Percentiles rank a stretch among this genome's conserved stretches.
These are phyloP conservation scores for Fraxinus cuspidata DNA, from an alignment of 257 asterid species.

Conservation along the genomic window DNA sequence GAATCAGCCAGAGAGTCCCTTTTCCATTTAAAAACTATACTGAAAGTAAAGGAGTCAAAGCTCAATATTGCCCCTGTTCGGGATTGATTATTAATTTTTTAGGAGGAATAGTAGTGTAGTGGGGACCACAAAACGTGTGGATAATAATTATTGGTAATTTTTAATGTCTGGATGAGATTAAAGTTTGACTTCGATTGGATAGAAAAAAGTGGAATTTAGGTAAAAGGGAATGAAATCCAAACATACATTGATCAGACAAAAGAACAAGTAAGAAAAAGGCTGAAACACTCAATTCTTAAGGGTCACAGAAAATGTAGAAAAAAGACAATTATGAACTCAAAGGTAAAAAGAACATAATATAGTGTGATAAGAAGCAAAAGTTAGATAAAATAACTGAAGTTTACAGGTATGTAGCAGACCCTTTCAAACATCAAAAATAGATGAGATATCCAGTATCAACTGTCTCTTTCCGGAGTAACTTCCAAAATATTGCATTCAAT, in stretches of 20 bases:
- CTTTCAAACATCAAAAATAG: background rate
- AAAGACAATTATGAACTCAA: background rate
- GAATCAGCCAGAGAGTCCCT: background rate
- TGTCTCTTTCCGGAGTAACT: background rate
- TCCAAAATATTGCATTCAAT: background rate
- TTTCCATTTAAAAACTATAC: background rate
- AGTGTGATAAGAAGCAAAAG: background rate
- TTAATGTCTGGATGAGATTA: too few relatives aligned
- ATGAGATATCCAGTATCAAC: background rate
- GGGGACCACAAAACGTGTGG: too few relatives aligned
- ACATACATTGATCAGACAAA: background rate
- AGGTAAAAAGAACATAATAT: background rate
- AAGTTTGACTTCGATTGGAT: too few relatives aligned
- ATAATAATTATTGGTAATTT: too few relatives aligned
- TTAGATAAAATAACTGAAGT: constrained; percentile 3
- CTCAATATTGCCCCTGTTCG: background rate
- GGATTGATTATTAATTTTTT: too few relatives aligned
- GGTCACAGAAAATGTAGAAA: background rate
- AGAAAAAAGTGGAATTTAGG: too few relatives aligned
- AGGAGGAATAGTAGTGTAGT: too few relatives aligned
- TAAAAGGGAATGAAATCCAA: too few relatives aligned
- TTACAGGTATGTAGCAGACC: background rate
- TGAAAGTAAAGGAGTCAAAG: background rate
- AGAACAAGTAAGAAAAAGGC: background rate
- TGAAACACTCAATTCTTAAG: background rate